Conservation (phyloP, 352 stramenopile genomes). For the Phytophthora ohioensis region DNA sequence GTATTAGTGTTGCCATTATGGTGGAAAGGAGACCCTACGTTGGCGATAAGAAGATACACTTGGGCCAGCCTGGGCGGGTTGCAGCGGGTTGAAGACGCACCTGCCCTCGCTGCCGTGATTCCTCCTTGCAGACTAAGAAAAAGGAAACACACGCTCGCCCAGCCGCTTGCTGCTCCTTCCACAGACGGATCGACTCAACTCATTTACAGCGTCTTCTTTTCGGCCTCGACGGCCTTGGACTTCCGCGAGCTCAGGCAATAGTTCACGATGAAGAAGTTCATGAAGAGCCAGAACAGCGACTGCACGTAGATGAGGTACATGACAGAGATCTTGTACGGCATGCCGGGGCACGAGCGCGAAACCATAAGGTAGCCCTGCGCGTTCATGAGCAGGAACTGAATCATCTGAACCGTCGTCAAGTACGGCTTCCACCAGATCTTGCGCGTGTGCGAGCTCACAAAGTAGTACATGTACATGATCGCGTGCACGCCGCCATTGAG, state of each 20-base stretch:
- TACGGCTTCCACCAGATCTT: constrained; percentile 98
- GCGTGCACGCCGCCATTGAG: constrained; percentile 97
- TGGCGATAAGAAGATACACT: constrained; percentile 47
- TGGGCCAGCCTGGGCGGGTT: constrained; percentile 22
- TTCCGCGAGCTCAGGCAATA: constrained; percentile 76
- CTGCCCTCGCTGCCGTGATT: constrained; percentile 4
- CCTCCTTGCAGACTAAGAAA: constrained; percentile 17
- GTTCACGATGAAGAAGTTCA: constrained; percentile 96
- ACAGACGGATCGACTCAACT: constrained; percentile 35
- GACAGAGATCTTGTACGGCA: constrained; percentile 54
- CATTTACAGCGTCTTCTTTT: constrained; percentile 55
- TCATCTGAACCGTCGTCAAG: constrained; percentile 94
- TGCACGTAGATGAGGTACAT: constrained; percentile 56
- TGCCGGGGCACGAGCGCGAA: constrained; percentile 45
- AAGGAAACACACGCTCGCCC: not conserved
- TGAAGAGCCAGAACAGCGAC: constrained; percentile 96
- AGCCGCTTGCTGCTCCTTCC: constrained; percentile 34
- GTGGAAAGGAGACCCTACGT: constrained; percentile 38
- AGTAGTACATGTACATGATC: constrained; percentile 99
- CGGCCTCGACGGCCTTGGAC: constrained; percentile 34
- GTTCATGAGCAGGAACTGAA: constrained; percentile 53
- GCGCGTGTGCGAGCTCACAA: constrained; percentile 96
- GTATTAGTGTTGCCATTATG: constrained; percentile 41
- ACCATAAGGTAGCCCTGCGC: constrained; percentile 50
- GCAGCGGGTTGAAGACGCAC: constrained; percentile 3